A percentile compares a stretch with the other conserved stretches of the same genome.
These are phyloP conservation scores for Naganishia liquefaciens DNA, from an alignment of 1,284 basidiomycete genomes.

Conservation along the genomic window DNA sequence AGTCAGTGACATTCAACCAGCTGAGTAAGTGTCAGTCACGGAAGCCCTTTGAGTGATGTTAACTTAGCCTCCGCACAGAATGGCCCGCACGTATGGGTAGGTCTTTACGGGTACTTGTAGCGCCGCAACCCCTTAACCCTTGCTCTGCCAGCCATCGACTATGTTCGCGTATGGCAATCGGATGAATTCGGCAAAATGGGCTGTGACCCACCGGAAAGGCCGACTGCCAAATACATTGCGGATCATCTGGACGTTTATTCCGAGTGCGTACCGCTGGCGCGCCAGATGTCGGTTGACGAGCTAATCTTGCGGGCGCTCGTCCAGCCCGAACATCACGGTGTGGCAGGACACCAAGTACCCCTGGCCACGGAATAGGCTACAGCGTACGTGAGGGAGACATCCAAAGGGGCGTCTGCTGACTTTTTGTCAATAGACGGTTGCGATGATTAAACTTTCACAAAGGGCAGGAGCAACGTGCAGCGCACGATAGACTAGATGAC, in stretches of 20 bases:
- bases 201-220: conserved; percentile 76
- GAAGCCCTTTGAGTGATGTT: conserved; percentile 62
- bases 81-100: conserved; percentile 26
- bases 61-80: neutral
- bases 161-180: conserved; percentile 73
- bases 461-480: no score
- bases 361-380: conserved; percentile 48
- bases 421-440: conserved; percentile 6
- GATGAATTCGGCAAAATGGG: conserved; percentile 62
- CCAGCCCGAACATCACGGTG: conserved; percentile 49
- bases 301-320: neutral
- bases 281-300: neutral
- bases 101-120: neutral
- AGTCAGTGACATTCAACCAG: conserved; percentile 49
- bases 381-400: neutral
- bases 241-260: conserved; percentile 45
- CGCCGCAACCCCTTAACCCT: neutral
- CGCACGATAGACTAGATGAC: no score
- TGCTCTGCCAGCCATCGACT: conserved; percentile 70
- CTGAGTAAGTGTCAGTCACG: conserved; percentile 60
- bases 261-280: conserved; percentile 35
- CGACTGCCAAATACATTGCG: conserved; percentile 61
- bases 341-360: conserved; percentile 49
- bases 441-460: neutral
- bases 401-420: neutral